Evolutionary conservation across 2,329 filamentous ascomycete genomes (phyloP).

Genomic region (Cytospora chrysosperma): DNA sequence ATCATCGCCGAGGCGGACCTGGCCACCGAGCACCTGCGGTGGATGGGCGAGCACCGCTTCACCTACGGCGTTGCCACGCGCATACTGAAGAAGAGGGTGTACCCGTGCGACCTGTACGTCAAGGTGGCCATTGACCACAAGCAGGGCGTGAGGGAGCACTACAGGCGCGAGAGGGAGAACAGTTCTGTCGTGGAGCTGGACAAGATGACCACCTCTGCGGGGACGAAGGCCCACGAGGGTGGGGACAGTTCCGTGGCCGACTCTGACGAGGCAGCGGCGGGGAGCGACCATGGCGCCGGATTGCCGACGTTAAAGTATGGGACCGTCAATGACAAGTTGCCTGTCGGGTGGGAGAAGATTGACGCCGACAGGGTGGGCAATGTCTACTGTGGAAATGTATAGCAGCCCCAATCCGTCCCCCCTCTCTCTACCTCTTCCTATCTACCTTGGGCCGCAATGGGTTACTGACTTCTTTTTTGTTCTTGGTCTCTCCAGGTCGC

Average conservation of each 20-base stretch:
- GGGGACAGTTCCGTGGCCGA: conserved; percentile 7
- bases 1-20: conserved; percentile 89
- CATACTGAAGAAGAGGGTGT: conserved; percentile 72
- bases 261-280: conserved; percentile 17
- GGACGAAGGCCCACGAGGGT: conserved; percentile 25
- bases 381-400: conserved; percentile 87
- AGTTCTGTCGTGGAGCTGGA: conserved; percentile 8
- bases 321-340: conserved; percentile 73
- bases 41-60: conserved; percentile 88
- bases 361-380: conserved; percentile 79
- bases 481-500: conserved; percentile 75
- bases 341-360: conserved; percentile 71
- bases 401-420: conserved; percentile 33
- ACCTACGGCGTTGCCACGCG: conserved; percentile 80
- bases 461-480: background rate
- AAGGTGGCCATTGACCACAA: conserved; percentile 82
- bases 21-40: conserved; percentile 84
- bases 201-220: conserved; percentile 23
- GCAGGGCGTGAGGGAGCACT: conserved; percentile 69
- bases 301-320: conserved; percentile 77
- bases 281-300: conserved; percentile 43
- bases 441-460: no score
- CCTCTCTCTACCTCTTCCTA: background rate
- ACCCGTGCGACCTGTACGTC: conserved; percentile 85
- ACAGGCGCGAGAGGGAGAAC: conserved; percentile 46